Evolutionary conservation across 2,329 filamentous ascomycete species (phyloP), one percentile per base, ranked within the genome.

Genomic region (Nigrospora osmanthi): DNA sequence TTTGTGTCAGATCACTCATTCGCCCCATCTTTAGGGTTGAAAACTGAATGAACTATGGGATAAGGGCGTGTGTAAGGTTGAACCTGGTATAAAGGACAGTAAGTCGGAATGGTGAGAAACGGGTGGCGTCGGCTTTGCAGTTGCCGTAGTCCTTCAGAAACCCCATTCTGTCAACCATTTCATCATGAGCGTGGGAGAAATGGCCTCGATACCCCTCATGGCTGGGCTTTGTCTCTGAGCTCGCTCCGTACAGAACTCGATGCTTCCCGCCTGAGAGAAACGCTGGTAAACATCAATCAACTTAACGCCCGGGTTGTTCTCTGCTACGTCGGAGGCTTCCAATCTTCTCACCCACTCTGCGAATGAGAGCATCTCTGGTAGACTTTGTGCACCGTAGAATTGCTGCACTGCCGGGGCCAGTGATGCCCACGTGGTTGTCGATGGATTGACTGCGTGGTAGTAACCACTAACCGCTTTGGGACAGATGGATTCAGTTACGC

Each of bases 111-210:
- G 19, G 19, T 23, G 19, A 23, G 19, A 23, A 23, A 23, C 19
- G 19, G 19, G 19, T 23, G 19, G 19, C 19, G 19, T 23, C 19
- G 19, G 19, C 19, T 23, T 23, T 23, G 19, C 19, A 23, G 19
- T 23, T 23, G 19, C 19, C 19, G 19, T 23, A 23, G 19, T 23
- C 19, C 19, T 23, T 28, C 19, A 60, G 47, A 61, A 67, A 0
- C 50, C 56, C 72, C 71, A 75, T 50, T 75, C 71, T 42, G 56
- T 51, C 45, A 70, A 72, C 70, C 71, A 78, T 36, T 68, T 67
- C 42, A 52, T 58, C 66, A 77, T 67, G 57, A 76, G 43, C 33
- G 64, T 61, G 2, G 59, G 56, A 9, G 66, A 71, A n/a, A 78
- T 58, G 0, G 68, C 60, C 17, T 58, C 57, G 46, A 72, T 59